Evolutionary conservation across 2,329 filamentous ascomycete genomes (phyloP).

Genomic region (Pseudocercospora eumusae): DNA sequence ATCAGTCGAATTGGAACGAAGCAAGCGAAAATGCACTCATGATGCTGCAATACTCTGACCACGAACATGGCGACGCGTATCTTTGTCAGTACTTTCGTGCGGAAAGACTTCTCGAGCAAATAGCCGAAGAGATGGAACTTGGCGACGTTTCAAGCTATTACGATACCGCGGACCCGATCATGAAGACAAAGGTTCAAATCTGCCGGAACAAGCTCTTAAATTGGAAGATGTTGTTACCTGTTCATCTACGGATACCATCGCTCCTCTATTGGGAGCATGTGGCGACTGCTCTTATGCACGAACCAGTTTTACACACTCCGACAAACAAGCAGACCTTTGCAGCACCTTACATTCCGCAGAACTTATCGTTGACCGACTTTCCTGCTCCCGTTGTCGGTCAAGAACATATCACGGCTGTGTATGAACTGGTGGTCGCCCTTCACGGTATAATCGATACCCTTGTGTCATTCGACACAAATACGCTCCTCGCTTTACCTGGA

Average conservation of each 20-base stretch:
- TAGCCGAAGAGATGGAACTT: slow-evolving; percentile 28
- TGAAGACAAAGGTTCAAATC: slow-evolving; percentile 25
- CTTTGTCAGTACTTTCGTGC: slow-evolving; percentile 34
- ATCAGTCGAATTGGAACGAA: slow-evolving; percentile 23
- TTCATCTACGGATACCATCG: slow-evolving; percentile 20
- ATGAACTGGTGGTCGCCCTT: slow-evolving; percentile 27
- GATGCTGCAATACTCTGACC: slow-evolving; percentile 25
- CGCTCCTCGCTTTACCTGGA: slow-evolving; percentile 29
- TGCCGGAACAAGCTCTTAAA: slow-evolving; percentile 30
- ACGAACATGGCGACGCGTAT: slow-evolving; percentile 24
- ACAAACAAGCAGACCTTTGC: slow-evolving; percentile 37
- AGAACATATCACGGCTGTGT: slow-evolving; percentile 32
- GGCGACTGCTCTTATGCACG: slow-evolving; percentile 34
- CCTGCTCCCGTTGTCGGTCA: slow-evolving; percentile 30
- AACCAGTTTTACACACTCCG: slow-evolving; percentile 35
- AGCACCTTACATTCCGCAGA: slow-evolving; percentile 36
- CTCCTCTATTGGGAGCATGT: slow-evolving; percentile 33
- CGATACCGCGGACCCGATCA: slow-evolving; percentile 28
- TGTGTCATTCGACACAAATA: slow-evolving; percentile 17
- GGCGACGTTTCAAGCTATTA: slow-evolving; percentile 16
- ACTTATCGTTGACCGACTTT: slow-evolving; percentile 34
- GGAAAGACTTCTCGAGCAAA: slow-evolving; percentile 31
- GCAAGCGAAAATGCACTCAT: slow-evolving; percentile 31
- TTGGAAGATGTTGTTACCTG: slow-evolving; percentile 32
- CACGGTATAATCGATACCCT: slow-evolving; percentile 33